These are phyloP conservation scores for Xenosphaeropsis pyriputrescens DNA, from an alignment of 2,329 filamentous ascomycete species.

Conservation along the genomic window DNA sequence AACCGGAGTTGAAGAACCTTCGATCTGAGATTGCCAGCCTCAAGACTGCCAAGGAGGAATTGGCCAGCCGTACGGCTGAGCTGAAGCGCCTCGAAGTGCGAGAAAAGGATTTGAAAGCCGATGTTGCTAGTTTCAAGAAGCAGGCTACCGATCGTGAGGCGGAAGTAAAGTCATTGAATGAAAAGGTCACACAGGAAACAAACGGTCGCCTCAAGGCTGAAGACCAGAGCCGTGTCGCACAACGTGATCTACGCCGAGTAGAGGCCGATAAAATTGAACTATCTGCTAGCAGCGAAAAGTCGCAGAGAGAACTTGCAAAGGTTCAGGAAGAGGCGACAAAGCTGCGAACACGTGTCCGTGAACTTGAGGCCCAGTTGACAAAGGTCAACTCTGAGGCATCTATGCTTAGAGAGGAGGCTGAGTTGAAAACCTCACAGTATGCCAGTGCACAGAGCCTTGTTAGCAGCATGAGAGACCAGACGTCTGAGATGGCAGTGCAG, in stretches of 20 bases:
- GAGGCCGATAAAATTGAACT: conserved; percentile 72
- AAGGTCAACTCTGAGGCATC: conserved; percentile 55
- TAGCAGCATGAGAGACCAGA: conserved; percentile 86
- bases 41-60: conserved; percentile 61
- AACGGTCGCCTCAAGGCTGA: conserved; percentile 60
- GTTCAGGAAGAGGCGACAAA: conserved; percentile 59
- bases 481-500: conserved; percentile 74
- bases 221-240: conserved; percentile 59
- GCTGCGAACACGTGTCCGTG: conserved; percentile 43
- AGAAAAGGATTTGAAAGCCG: conserved; percentile 67
- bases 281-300: conserved; percentile 57
- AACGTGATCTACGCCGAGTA: conserved; percentile 62
- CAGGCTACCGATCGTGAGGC: conserved; percentile 58
- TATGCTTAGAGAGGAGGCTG: conserved; percentile 60
- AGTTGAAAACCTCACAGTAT: conserved; percentile 76
- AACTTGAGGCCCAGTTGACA: conserved; percentile 60
- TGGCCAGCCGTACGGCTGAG: conserved; percentile 44
- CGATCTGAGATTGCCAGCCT: conserved; percentile 64
- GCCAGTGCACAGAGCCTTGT: conserved; percentile 73
- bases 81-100: conserved; percentile 65
- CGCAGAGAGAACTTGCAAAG: conserved; percentile 52
- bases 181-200: conserved; percentile 64
- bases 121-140: conserved; percentile 56
- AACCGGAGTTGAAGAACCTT: conserved; percentile 70
- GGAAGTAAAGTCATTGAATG: conserved; percentile 65